phyloP scores from a whole-genome alignment of 306 rosid genomes.

The Purshia tridentata region DNA sequence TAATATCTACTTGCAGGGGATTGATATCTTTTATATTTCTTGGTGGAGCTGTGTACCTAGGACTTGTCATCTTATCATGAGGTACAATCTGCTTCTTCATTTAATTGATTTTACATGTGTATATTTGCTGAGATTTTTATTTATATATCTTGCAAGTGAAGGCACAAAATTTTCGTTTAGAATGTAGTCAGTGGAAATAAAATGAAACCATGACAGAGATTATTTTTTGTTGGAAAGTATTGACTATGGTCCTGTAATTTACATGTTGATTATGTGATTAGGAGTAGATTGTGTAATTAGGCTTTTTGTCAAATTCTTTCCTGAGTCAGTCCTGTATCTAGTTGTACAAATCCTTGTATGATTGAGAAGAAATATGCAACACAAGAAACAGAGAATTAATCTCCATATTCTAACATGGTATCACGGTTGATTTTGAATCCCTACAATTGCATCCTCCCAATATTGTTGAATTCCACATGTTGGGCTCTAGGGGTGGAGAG shows the following conservation, averaged over 20 bases:
- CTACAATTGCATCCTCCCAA: no score
- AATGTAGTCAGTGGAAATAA: background rate
- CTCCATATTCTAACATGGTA: no score
- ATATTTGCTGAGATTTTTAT: background rate
- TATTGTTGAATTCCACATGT: no score
- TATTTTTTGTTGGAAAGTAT: background rate
- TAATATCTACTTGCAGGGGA: slow-evolving; percentile 44
- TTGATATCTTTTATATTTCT: slow-evolving; percentile 47
- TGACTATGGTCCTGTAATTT: background rate
- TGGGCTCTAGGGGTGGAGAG: no score
- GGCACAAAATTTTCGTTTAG: background rate
- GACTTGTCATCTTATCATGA: slow-evolving; percentile 57
- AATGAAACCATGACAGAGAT: background rate
- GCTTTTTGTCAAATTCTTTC: no score
- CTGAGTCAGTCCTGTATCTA: no score
- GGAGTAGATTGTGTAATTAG: no score
- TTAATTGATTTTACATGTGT: slow-evolving; percentile 5
- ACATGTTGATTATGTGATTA: no score
- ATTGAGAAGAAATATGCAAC: no score
- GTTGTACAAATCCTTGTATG: no score
- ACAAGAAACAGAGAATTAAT: no score
- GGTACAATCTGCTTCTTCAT: slow-evolving; percentile 29
- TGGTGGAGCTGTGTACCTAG: slow-evolving; percentile 42
- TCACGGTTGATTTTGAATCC: no score
- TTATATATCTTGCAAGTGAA: background rate